A percentile compares a stretch with the other conserved stretches of the same genome.
Conservation (phyloP, 2,329 filamentous ascomycete species). For the Aspergillus alliaceus region DNA sequence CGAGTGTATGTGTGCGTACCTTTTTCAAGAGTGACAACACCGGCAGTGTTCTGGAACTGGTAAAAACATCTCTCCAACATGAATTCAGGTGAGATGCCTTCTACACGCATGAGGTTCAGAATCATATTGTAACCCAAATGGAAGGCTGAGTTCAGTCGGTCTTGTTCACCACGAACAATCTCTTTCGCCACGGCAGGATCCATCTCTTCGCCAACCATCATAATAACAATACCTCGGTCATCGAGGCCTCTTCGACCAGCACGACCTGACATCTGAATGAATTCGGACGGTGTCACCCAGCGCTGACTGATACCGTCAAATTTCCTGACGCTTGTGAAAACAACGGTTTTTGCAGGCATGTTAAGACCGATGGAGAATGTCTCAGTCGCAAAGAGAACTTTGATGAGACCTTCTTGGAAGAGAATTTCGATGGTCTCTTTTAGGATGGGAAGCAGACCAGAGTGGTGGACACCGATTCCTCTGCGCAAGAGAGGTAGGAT, state of each 20-base stretch:
- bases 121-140: slow-evolving; percentile 99
- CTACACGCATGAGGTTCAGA: slow-evolving; percentile 92
- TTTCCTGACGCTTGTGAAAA: slow-evolving; percentile 96
- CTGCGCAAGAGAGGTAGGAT: slow-evolving; percentile 84
- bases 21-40: slow-evolving; percentile 79
- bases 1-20: too few species aligned
- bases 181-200: slow-evolving; percentile 91
- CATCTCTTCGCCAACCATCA: slow-evolving; percentile 98
- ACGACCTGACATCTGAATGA: slow-evolving; percentile 98
- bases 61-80: slow-evolving; percentile 99
- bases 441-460: slow-evolving; percentile 87
- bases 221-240: slow-evolving; percentile 96
- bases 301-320: slow-evolving; percentile 81
- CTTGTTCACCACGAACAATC: slow-evolving; percentile 94
- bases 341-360: slow-evolving; percentile 98
- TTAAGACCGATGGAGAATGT: slow-evolving; percentile 98
- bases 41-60: slow-evolving; percentile 94
- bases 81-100: slow-evolving; percentile 96
- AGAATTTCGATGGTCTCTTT: slow-evolving; percentile 99
- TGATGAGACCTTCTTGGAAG: slow-evolving; percentile 97
- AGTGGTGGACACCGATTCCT: slow-evolving; percentile 97
- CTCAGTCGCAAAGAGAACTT: slow-evolving; percentile 95
- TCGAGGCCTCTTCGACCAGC: slow-evolving; percentile 96
- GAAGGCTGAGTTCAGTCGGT: slow-evolving; percentile 96
- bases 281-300: slow-evolving; percentile 91